Percentiles rank a stretch among this genome's conserved stretches.
Evolutionary conservation across 2,329 filamentous ascomycete species (phyloP).

Genomic region (Venturia aucupariae): DNA sequence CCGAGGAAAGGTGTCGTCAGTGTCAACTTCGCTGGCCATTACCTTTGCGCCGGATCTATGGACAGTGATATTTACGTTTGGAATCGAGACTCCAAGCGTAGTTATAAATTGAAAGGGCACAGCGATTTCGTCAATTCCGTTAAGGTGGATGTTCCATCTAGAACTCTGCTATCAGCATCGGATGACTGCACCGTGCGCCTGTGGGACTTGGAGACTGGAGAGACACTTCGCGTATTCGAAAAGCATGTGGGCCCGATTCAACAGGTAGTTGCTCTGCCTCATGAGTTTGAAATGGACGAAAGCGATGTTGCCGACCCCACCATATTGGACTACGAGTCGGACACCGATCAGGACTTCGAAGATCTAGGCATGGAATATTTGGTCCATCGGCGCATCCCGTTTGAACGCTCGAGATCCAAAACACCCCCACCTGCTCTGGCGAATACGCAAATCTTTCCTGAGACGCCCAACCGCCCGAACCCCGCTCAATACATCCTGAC

Average conservation of each 20-base stretch:
- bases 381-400: neutral
- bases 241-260: slow-evolving; percentile 95
- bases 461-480: slow-evolving; percentile 53
- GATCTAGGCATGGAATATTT: neutral
- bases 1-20: slow-evolving; percentile 78
- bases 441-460: slow-evolving; percentile 44
- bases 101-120: slow-evolving; percentile 73
- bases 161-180: slow-evolving; percentile 84
- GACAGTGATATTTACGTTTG: slow-evolving; percentile 88
- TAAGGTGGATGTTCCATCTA: slow-evolving; percentile 68
- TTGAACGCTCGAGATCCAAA: neutral
- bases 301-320: slow-evolving; percentile 19
- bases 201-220: slow-evolving; percentile 82
- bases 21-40: slow-evolving; percentile 76
- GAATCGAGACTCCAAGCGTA: slow-evolving; percentile 78
- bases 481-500: slow-evolving; percentile 85
- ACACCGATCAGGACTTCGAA: slow-evolving; percentile 14
- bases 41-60: slow-evolving; percentile 79
- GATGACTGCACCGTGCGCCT: slow-evolving; percentile 87
- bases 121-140: slow-evolving; percentile 97
- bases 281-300: slow-evolving; percentile 84
- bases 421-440: slow-evolving; percentile 15
- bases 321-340: slow-evolving; percentile 9
- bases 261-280: slow-evolving; percentile 74
- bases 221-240: slow-evolving; percentile 67